These are phyloP conservation scores for Aegilops umbellulata DNA, from an alignment of 176 grass and related monocot species.

Conservation along the genomic window DNA sequence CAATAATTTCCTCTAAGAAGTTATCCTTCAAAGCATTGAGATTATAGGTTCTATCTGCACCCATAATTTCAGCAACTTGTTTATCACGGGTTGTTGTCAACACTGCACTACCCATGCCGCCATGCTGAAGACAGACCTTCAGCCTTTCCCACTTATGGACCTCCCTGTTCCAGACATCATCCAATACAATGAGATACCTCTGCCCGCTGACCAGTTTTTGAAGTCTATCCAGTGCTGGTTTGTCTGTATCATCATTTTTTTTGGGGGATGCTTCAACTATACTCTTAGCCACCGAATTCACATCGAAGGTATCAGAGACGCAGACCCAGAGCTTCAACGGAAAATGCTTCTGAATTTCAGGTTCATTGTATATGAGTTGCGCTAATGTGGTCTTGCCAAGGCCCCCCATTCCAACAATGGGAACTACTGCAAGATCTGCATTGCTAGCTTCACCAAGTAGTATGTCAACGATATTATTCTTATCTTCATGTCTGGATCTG, in stretches of 20 bases:
- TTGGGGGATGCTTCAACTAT: neutral
- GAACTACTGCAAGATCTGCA: neutral
- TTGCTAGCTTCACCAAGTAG: neutral
- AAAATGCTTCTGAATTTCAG: neutral
- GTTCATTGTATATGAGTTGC: neutral
- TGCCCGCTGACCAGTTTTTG: neutral
- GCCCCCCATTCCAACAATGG: neutral
- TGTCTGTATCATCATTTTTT: neutral
- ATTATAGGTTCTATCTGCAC: fast-evolving
- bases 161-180: neutral
- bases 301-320: neutral
- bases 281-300: neutral
- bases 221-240: neutral
- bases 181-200: neutral
- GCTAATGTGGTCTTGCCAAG: neutral
- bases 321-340: neutral
- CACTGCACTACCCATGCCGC: neutral
- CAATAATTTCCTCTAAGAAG: neutral
- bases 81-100: neutral
- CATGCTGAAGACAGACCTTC: neutral
- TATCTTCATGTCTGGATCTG: neutral
- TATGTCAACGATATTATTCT: neutral
- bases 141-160: neutral
- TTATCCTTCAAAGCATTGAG: neutral
- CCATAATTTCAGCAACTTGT: neutral